phyloP scores from a whole-genome alignment of 164 flowering plant genomes.

The Nymphaea thermarum region DNA sequence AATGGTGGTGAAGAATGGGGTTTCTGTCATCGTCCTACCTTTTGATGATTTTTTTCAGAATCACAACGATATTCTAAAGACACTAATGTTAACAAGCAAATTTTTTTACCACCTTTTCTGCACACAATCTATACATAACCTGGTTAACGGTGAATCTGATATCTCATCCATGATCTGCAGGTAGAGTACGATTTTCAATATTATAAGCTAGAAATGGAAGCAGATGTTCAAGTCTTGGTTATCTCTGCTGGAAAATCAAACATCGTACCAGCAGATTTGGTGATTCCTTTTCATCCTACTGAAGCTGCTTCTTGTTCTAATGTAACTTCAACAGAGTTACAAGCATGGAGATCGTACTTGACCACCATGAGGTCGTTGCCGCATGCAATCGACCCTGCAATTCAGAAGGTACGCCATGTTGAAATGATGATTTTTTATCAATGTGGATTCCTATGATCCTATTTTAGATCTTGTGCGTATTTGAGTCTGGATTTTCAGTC shows the following conservation, averaged over 20 bases:
- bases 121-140: too few relatives aligned
- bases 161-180: constrained; percentile 21
- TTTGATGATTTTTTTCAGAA: too few relatives aligned
- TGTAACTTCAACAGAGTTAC: constrained; percentile 25
- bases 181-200: constrained; percentile 82
- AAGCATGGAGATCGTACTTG: constrained; percentile 91
- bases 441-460: too few relatives aligned
- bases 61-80: too few relatives aligned
- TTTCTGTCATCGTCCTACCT: too few relatives aligned
- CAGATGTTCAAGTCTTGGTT: constrained; percentile 68
- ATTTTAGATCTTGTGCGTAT: too few relatives aligned
- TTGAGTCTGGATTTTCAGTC: too few relatives aligned
- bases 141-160: too few relatives aligned
- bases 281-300: constrained; percentile 71
- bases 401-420: constrained; percentile 52
- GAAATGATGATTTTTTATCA: too few relatives aligned
- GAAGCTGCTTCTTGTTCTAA: constrained; percentile 16
- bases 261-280: constrained; percentile 79
- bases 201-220: constrained; percentile 77
- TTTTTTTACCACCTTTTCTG: too few relatives aligned
- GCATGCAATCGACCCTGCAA: constrained; percentile 57
- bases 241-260: constrained; percentile 85
- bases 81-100: too few relatives aligned
- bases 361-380: constrained; percentile 45
- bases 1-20: too few relatives aligned